Evolutionary conservation across 352 stramenopile species (phyloP).

Genomic region (Phytophthora boehmeriae): DNA sequence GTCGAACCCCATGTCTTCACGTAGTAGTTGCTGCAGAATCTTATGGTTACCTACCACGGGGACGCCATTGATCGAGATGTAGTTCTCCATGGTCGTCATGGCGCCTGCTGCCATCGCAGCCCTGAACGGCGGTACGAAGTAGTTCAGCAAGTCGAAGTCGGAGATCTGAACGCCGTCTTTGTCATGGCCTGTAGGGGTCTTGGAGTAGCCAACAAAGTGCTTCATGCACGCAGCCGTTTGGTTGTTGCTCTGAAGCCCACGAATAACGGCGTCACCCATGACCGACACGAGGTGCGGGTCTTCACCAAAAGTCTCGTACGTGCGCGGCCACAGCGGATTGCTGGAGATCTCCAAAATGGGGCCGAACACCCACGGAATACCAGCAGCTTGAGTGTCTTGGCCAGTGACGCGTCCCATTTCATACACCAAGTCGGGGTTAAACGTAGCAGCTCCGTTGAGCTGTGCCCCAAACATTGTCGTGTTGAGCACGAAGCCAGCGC

Average conservation of each 20-base stretch:
- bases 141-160: constrained; percentile 76
- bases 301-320: constrained; percentile 93
- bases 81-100: constrained; percentile 91
- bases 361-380: constrained; percentile 88
- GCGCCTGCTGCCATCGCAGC: constrained; percentile 69
- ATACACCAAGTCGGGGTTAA: constrained; percentile 72
- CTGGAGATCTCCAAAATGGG: constrained; percentile 79
- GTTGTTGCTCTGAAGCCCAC: constrained; percentile 72
- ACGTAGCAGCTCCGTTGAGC: constrained; percentile 83
- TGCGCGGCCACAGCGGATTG: constrained; percentile 82
- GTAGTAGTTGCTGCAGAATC: constrained; percentile 72
- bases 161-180: constrained; percentile 65
- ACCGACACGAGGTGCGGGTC: constrained; percentile 76
- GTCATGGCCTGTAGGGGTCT: constrained; percentile 76
- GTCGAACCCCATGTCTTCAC: constrained; percentile 77
- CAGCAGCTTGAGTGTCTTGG: constrained; percentile 78
- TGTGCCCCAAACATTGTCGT: constrained; percentile 84
- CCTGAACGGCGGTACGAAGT: constrained; percentile 78
- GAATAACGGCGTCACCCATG: constrained; percentile 70
- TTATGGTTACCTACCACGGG: constrained; percentile 81
- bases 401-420: constrained; percentile 66
- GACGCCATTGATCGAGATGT: constrained; percentile 90
- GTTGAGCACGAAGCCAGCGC: constrained; percentile 78
- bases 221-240: constrained; percentile 83
- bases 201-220: constrained; percentile 81